Evolutionary conservation across 2,329 filamentous ascomycete species (phyloP), one percentile per base, ranked within the genome.

Genomic region (Microsporum canis): DNA sequence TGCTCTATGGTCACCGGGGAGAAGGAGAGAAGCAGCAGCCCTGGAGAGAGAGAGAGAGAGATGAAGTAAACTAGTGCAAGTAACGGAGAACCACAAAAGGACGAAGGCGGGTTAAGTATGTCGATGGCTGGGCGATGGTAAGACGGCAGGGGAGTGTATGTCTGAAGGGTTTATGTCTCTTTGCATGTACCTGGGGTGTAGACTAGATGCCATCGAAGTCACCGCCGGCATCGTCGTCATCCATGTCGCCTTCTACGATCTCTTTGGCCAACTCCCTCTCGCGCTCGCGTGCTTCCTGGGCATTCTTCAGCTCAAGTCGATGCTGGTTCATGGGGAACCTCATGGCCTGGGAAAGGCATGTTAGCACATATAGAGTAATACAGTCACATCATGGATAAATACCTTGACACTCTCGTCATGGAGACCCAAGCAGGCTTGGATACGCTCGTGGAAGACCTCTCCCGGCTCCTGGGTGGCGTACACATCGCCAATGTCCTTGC

Each of bases 271-370:
- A 85, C 77, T 99, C 94, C 17, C 94, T 84, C 80, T 99, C 94
- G 23, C 94, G 84, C 75, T 99, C 94, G 58, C 94, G 84, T n/a
- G 94, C 94, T 77, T 99, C 95, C 75, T 97, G 92, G 0, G 94
- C 94, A 70, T 95, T 97, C 83, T 96, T 97, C 61, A 99, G 82
- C 77, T 99, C 94, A 61, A 97, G 81, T 17, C 94, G 85, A 77
- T 99, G 94, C 76, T 97, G 94, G 79, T 99, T 96, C 92, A 97
- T 97, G 1, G 94, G 94, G 77, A 97, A 99, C 60, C 94, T 86
- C 94, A 99, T 99, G 31, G 94, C 92, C 89, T 92, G 63, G 51
- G 53, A 55, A 12, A 6, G 7, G 5, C 34, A 59, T 57, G 63
- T 76, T 71, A 77, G 69, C 55, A 58, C 34, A 34, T 2, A 5